Conservation (phyloP, 345 rosid genomes). For the Eucalyptus polyanthemos region DNA sequence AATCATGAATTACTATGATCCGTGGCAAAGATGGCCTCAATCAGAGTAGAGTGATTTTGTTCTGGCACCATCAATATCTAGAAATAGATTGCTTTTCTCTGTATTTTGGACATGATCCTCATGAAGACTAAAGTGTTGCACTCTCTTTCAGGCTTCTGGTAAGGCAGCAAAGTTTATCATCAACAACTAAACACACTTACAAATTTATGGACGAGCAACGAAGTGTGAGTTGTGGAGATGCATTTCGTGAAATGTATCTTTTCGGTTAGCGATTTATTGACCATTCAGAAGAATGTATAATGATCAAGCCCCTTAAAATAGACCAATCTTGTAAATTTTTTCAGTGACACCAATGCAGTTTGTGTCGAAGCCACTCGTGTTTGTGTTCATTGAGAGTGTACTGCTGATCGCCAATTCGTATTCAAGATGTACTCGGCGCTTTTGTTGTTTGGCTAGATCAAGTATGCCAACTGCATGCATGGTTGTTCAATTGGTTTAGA, state of each 20-base stretch:
- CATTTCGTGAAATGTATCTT: background rate
- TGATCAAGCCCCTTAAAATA: background rate
- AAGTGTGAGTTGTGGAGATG: background rate
- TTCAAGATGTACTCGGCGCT: background rate
- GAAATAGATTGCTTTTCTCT: background rate
- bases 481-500: background rate
- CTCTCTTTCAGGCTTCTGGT: constrained; percentile 19
- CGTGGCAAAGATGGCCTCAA: background rate
- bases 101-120: background rate
- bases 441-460: background rate
- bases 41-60: background rate
- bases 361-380: background rate
- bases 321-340: background rate
- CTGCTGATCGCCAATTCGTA: background rate
- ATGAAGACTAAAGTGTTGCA: background rate
- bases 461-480: background rate
- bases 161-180: constrained; percentile 16
- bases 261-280: background rate
- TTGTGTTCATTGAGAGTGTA: background rate
- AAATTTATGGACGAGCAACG: background rate
- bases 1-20: background rate
- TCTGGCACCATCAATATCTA: background rate
- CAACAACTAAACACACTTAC: background rate
- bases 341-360: background rate
- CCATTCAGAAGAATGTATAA: background rate